phyloP scores from a whole-genome alignment of 176 grass and related monocot species.

The Leersia perrieri region DNA sequence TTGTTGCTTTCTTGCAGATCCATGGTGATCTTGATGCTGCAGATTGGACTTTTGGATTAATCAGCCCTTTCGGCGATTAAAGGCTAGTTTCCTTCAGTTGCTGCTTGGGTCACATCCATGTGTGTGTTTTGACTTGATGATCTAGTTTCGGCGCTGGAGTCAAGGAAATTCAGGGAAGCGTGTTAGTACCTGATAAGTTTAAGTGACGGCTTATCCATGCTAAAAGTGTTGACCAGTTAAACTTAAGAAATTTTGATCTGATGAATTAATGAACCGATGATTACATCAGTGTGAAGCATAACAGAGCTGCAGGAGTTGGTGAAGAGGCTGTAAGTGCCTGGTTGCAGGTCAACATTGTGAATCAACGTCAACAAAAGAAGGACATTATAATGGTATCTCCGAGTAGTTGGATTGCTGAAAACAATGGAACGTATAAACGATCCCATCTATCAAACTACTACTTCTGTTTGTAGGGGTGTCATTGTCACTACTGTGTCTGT shows the following conservation, averaged over 20 bases:
- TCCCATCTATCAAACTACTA: no score
- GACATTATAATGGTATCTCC: neutral
- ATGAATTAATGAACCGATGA: neutral
- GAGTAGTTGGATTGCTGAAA: neutral
- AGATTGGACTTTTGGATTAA: neutral
- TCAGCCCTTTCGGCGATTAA: conserved; percentile 31
- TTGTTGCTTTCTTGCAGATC: neutral
- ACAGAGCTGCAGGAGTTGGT: conserved; percentile 11
- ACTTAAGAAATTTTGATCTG: neutral
- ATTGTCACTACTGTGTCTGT: no score
- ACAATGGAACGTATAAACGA: neutral
- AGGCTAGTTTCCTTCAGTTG: conserved; percentile 20
- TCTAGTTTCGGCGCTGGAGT: neutral
- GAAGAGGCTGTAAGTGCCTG: neutral
- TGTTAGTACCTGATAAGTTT: neutral
- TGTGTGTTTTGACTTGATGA: neutral
- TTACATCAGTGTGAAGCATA: neutral
- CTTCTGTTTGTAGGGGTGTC: neutral
- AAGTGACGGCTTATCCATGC: neutral
- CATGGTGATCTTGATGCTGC: neutral
- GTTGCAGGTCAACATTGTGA: neutral
- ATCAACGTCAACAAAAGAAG: neutral
- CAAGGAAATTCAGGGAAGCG: neutral
- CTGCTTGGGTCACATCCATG: conserved; percentile 10
- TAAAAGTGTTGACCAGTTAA: neutral